phyloP scores from a whole-genome alignment of 129 eudicot genomes.

The Helianthus annuus region HanXRQr2.0-SUNRISE NC_035449.2:167087149-167087648 shows the following conservation, averaged over 20 bases:
- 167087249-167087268: slow-evolving; percentile 1
- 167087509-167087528: too few relatives aligned
- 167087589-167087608: slow-evolving; percentile 92
- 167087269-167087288: too few relatives aligned
- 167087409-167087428: slow-evolving; percentile 69
- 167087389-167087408: slow-evolving; percentile 56
- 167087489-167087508: too few relatives aligned
- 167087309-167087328: too few relatives aligned
- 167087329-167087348: too few relatives aligned
- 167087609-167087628: slow-evolving; percentile 59
- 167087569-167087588: slow-evolving; percentile 71
- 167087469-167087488: not conserved
- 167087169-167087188: too few relatives aligned
- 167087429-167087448: slow-evolving; percentile 24
- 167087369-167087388: slow-evolving; percentile 79
- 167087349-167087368: too few relatives aligned
- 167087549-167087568: slow-evolving; percentile 54
- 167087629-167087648: not conserved
- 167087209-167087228: too few relatives aligned
- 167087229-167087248: slow-evolving; percentile 7
- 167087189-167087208: not conserved
- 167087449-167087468: slow-evolving; percentile 1
- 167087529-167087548: slow-evolving; percentile 9
- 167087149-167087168: too few relatives aligned
- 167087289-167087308: too few relatives aligned